Base-by-base conservation (phyloP, 2,329 filamentous ascomycete genomes). In the Volutella citrinella region DNA sequence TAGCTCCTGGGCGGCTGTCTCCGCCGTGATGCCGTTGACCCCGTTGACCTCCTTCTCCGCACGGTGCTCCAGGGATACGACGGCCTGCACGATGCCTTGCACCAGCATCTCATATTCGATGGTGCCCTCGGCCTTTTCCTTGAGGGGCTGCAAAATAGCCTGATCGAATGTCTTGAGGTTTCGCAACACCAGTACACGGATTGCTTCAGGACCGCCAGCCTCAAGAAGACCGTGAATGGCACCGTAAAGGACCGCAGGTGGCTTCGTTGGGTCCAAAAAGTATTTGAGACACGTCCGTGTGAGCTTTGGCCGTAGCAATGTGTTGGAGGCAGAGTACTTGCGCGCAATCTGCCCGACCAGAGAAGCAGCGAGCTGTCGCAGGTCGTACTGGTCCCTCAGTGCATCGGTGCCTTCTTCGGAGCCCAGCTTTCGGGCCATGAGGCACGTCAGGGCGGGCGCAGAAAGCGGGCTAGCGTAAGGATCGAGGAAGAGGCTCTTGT, bases 241-340 rank as follows among this genome's bases (percentile, higher is more conserved):
- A 27, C 93, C 93, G 57, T 93, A 98, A 53, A 95, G 87, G 2
- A 91, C 84, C 3, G 86, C 80, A 0, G 89, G 77, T 0, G 89
- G 82, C 55, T 90, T 88, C 26, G 82, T 80, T 0, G 88, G 87
- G 53, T 96, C 90, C 19, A 98, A 76, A 61, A 96, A 91, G 52
- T 85, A 82, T 65, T 95, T 95, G 20, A 97, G 76, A 54, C 89
- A 96, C 0, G 90, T 93, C n/a, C 93, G 78, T 5, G 89, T 90
- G 19, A 98, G 82, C 45, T 94, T 87, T 3, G 90, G 83, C 37
- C 89, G 87, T 17, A 97, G 77, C 11, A 88, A 83, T 26, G 85
- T 81, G 38, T 90, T 95, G 5, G 82, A 84, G 17, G 81, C 75
- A 6, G 84, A 81, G 65, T 94, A 96, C 54, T 90, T 91, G 43